Evolutionary conservation across 192 early-diverging fungal species (phyloP).

Genomic region (Coemansia sp.): DNA sequence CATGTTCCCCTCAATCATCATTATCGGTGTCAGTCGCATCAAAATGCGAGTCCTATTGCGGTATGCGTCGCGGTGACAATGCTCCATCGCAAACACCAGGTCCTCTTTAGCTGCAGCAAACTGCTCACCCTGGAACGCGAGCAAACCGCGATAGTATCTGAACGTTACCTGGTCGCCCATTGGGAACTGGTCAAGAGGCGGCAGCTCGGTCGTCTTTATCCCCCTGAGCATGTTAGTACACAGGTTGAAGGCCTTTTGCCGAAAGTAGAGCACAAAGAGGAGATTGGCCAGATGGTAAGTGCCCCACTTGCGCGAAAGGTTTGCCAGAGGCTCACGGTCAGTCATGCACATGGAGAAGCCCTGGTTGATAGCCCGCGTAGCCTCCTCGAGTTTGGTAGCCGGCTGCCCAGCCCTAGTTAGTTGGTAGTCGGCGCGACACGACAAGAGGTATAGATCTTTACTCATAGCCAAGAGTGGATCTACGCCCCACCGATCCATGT

Average conservation of each 20-base stretch:
- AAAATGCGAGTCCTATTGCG: slow-evolving; percentile 70
- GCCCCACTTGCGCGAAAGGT: slow-evolving; percentile 85
- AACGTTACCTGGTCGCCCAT: slow-evolving; percentile 84
- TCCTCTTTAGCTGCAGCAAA: slow-evolving; percentile 62
- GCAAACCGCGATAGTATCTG: slow-evolving; percentile 81
- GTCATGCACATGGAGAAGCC: slow-evolving; percentile 87
- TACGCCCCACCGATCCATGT: slow-evolving; percentile 40
- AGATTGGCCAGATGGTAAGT: slow-evolving; percentile 86
- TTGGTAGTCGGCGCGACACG: slow-evolving; percentile 30
- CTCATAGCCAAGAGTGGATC: slow-evolving; percentile 24
- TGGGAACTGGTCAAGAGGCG: slow-evolving; percentile 72
- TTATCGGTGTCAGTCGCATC: slow-evolving; percentile 75
- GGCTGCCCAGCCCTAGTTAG: neutral
- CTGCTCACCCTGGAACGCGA: slow-evolving; percentile 83
- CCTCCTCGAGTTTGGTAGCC: slow-evolving; percentile 66
- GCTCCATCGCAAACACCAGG: slow-evolving; percentile 49
- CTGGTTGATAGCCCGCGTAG: slow-evolving; percentile 83
- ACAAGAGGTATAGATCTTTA: slow-evolving; percentile 30
- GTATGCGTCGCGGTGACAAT: slow-evolving; percentile 41
- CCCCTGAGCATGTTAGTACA: slow-evolving; percentile 81
- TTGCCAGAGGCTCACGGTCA: slow-evolving; percentile 55
- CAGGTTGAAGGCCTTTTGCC: slow-evolving; percentile 71
- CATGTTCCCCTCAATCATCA: slow-evolving; percentile 69
- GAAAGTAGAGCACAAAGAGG: slow-evolving; percentile 85
- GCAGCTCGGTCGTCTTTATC: slow-evolving; percentile 71